Base-by-base conservation (phyloP, 768 basidiomycete species). In the Termitomyces sp. region DNA sequence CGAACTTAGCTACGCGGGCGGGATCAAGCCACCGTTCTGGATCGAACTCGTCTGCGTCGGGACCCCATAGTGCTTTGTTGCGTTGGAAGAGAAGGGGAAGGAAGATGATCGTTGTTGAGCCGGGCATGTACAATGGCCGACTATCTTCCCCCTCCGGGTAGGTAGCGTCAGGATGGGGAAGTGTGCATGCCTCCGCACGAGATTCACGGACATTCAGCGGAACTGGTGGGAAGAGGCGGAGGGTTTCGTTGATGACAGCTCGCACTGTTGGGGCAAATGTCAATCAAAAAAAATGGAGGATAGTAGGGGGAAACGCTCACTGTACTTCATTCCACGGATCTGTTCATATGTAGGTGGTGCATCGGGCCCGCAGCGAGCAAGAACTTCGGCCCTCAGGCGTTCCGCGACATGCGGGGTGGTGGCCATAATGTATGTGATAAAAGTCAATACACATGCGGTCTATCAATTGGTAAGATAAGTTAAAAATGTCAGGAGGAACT, bases 191-290 rank as follows among this genome's bases (percentile, higher is more conserved):
- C 3, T 70, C 64, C 0, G 73, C 64, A 44, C 86, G 80, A 40
- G 76, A 78, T 71, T 87, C 84, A 33, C 88, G 80, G 40, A 83
- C 74, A 64, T 91, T 91, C 42, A 89, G 71, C 7, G 90, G 89
- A 0, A 93, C 87, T 7, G 91, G 88, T 4, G 90, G 90, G 72
- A 87, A 93, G 1, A 93, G 72, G 18, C 91, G 79, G 24, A 93
- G 76, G 0, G 86, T 86, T 66, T 93, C 91, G 60, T 92, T 88
- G 42, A 93, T 82, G 37, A 91, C 87, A 12, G 89, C 89, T 58
- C 84, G 82, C 76, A 89, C 88, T 84, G 67, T 56, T 7, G 48
- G 57, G 55, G 18, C 53, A 9, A 5, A 62, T 57, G 54, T 49
- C 44, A 42, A 44, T 49, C 26, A 56, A 50, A 56, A 50, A n/a